Evolutionary conservation across 306 rosid species (phyloP).

Genomic region (Abrus pulchellus): DNA sequence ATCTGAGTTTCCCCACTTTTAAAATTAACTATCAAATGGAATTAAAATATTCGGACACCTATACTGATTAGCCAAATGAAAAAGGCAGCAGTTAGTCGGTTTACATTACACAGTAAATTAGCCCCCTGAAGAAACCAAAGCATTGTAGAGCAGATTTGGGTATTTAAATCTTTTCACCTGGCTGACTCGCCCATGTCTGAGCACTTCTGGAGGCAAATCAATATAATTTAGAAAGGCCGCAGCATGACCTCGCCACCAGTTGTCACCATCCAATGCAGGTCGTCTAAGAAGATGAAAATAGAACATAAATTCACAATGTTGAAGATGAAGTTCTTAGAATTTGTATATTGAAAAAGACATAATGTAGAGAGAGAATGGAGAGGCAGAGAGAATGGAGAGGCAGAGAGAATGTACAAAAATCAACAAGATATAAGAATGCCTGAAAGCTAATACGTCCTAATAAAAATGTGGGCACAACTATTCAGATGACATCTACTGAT

Average conservation of each 20-base stretch:
- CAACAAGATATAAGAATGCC: background rate
- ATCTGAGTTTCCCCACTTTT: constrained; percentile 26
- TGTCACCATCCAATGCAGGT: constrained; percentile 88
- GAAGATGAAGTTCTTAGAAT: constrained; percentile 8
- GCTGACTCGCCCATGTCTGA: constrained; percentile 85
- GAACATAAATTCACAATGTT: constrained; percentile 35
- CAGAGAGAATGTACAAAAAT: constrained; percentile 12
- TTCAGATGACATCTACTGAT: background rate
- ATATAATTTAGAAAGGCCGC: constrained; percentile 85
- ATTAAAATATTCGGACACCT: constrained; percentile 1
- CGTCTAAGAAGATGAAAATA: constrained; percentile 60
- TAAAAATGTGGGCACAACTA: constrained; percentile 33
- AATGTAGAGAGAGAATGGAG: background rate
- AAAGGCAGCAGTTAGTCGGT: background rate
- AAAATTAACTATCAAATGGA: constrained; percentile 29
- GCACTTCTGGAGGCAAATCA: constrained; percentile 76
- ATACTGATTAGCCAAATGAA: constrained; percentile 1
- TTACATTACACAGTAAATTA: background rate
- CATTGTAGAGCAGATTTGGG: constrained; percentile 37
- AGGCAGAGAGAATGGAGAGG: constrained; percentile 4
- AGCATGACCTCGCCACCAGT: constrained; percentile 98
- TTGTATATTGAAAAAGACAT: constrained; percentile 24
- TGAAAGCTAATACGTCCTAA: constrained; percentile 10
- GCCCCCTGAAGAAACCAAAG: background rate
- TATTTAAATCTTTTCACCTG: constrained; percentile 70